phyloP scores from a whole-genome alignment of 2,329 filamentous ascomycete genomes.

The Didymella exigua region DNA sequence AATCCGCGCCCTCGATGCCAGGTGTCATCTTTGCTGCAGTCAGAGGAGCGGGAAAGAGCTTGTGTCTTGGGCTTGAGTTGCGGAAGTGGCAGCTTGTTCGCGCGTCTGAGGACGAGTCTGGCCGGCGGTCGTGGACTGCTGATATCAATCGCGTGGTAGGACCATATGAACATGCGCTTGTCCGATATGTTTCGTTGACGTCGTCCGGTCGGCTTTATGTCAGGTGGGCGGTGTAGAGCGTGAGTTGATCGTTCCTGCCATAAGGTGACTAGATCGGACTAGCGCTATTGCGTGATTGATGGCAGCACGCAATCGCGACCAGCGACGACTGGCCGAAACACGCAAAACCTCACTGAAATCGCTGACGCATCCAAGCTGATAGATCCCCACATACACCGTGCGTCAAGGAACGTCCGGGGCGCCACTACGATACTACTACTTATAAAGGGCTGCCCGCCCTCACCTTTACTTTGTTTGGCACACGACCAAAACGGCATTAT shows the following conservation, averaged over 20 bases:
- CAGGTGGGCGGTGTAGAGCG: conserved; percentile 1
- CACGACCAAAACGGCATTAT: background rate
- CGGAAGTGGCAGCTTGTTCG: background rate
- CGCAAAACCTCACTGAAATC: conserved; percentile 1
- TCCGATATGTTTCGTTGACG: conserved; percentile 3
- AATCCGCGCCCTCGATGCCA: conserved; percentile 1
- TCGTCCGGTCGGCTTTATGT: conserved; percentile 3
- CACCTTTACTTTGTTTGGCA: conserved; percentile 15
- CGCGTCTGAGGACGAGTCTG: background rate
- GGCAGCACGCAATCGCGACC: conserved; percentile 15
- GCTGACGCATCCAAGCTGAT: conserved; percentile 13
- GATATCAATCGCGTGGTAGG: conserved; percentile 3
- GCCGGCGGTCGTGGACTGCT: background rate
- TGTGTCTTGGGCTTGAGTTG: background rate
- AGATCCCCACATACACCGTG: conserved; percentile 30
- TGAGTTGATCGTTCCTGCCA: conserved; percentile 7
- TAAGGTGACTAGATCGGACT: background rate
- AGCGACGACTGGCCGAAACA: conserved; percentile 3
- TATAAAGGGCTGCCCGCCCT: conserved; percentile 25
- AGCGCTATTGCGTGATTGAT: conserved; percentile 14
- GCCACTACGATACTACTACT: conserved; percentile 4
- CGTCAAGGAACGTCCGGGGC: conserved; percentile 14
- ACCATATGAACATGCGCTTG: background rate
- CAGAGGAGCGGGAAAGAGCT: background rate
- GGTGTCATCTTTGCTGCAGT: conserved; percentile 8